Percentiles rank a stretch among this genome's conserved stretches.
phyloP scores from a whole-genome alignment of 805 yeast species.

The Lipomyces chichibuensis region DNA sequence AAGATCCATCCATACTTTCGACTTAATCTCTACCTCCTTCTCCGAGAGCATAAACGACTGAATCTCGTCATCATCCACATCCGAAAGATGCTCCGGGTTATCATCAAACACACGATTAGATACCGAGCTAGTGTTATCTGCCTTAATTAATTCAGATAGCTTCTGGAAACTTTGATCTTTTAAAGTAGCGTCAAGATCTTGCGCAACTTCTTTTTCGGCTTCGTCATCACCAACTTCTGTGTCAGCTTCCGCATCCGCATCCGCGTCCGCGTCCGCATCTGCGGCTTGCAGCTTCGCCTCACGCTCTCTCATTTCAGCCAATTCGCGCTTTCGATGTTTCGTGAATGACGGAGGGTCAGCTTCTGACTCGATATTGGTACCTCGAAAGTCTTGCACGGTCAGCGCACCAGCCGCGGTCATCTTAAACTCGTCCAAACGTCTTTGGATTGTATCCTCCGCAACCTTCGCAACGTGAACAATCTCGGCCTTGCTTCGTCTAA shows the following conservation, averaged over 20 bases:
- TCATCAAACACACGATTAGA: constrained; percentile 46
- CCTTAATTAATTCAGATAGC: constrained; percentile 29
- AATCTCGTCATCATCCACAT: constrained; percentile 83
- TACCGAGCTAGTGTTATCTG: neutral
- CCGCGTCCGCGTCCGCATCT: constrained; percentile 30
- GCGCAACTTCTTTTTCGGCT: constrained; percentile 39
- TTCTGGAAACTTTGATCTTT: constrained; percentile 35
- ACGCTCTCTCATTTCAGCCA: constrained; percentile 40
- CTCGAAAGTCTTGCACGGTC: constrained; percentile 75
- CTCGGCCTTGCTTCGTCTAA: constrained; percentile 87
- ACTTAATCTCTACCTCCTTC: constrained; percentile 65
- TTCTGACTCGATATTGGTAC: constrained; percentile 46
- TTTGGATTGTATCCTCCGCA: constrained; percentile 90
- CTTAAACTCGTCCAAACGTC: constrained; percentile 85
- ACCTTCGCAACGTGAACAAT: constrained; percentile 94
- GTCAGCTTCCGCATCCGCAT: constrained; percentile 37
- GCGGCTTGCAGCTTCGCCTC: constrained; percentile 12
- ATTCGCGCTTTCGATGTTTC: constrained; percentile 56
- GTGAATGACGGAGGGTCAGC: constrained; percentile 84
- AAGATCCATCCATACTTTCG: constrained; percentile 84
- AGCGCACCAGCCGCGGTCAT: constrained; percentile 72
- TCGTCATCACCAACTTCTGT: constrained; percentile 37
- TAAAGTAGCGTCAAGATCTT: constrained; percentile 41
- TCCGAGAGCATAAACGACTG: constrained; percentile 61
- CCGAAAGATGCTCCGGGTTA: constrained; percentile 65